Percentiles rank a stretch among this genome's conserved stretches.
Conservation (phyloP, 2,329 filamentous ascomycete species). For the Colletotrichum sojae region DNA sequence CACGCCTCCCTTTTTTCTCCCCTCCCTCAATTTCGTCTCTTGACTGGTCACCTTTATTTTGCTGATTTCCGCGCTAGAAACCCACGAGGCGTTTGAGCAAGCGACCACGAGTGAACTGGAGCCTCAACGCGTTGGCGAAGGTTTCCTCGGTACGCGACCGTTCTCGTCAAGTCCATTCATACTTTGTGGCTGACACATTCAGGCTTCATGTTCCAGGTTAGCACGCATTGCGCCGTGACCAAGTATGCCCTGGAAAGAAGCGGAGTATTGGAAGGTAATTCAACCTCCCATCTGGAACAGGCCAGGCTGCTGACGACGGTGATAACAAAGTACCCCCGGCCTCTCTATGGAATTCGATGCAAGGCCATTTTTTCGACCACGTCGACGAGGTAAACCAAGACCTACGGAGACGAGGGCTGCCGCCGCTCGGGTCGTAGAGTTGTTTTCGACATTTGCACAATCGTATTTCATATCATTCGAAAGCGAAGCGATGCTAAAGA, state of each 20-base stretch:
- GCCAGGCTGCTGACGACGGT: slow-evolving; percentile 1
- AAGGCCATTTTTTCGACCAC: slow-evolving; percentile 43
- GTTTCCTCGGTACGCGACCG: slow-evolving; percentile 42
- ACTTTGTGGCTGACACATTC: slow-evolving; percentile 47
- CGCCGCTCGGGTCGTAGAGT: slow-evolving; percentile 4
- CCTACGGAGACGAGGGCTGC: slow-evolving; percentile 22
- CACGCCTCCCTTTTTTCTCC: too few species aligned
- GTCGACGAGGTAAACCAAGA: slow-evolving; percentile 42
- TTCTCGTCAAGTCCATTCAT: slow-evolving; percentile 36
- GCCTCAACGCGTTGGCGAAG: slow-evolving; percentile 44
- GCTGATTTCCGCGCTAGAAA: slow-evolving; percentile 25
- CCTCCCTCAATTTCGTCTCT: too few species aligned
- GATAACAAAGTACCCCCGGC: slow-evolving; percentile 39
- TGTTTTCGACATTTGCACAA: neutral
- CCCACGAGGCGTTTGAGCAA: slow-evolving; percentile 45
- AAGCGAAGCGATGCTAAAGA: slow-evolving; percentile 17
- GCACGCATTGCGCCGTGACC: slow-evolving; percentile 46
- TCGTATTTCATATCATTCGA: neutral
- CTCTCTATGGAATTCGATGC: slow-evolving; percentile 43
- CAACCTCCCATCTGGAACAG: too few species aligned
- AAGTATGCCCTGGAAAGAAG: slow-evolving; percentile 41
- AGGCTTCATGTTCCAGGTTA: slow-evolving; percentile 48
- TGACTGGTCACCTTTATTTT: neutral
- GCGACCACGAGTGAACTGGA: slow-evolving; percentile 43
- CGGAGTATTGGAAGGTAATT: slow-evolving; percentile 41